Base-by-base conservation (phyloP, 768 basidiomycete species). In the Tremella yokohamensis region DNA sequence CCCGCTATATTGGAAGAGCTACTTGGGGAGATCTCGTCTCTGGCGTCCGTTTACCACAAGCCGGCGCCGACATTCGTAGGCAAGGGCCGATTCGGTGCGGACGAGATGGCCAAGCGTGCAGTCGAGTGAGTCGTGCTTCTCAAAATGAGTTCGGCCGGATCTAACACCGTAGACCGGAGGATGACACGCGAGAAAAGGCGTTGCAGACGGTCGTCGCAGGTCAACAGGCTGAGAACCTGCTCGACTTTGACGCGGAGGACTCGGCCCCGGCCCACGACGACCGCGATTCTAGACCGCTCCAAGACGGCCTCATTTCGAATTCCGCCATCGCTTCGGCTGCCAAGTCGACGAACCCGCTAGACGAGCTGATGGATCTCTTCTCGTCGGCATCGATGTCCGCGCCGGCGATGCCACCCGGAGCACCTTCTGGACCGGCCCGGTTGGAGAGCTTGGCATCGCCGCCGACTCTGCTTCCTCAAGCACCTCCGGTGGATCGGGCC, bases 41-140 rank as follows among this genome's bases (percentile, higher is more conserved):
- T 98, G 18, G 90, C 91, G 4, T 94, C 91, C 71, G 91, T 94
- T 1, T 99, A 99, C 73, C 96, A 99, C 79, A 97, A 96, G 76
- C 96, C 96, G 0, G 86, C 85, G 37, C 89, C 91, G 73, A 97
- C 96, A 0, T 99, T 99, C 69, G 84, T 99, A 56, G 96, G 94
- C 0, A 85, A 85, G 63, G 94, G 96, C 8, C 82, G 93, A 49
- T 81, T 97, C 56, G 87, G 77, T 20, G 75, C 72, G 1, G 73
- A 73, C 18, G 75, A 76, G 48, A 76, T 76, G 69, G 61, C 60
- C 4, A 66, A 62, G 59, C 52, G 70, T n/a, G 61, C 66, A 40
- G 40, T 62, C 11, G 75, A 76, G 75, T 76, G 49, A 57, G 75
- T 73, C 15, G 0, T 48, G 16, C 13, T 42, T 39, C 1, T 11